Evolutionary conservation across 2,329 filamentous ascomycete species (phyloP).

Genomic region (Alternaria tenuissima): DNA sequence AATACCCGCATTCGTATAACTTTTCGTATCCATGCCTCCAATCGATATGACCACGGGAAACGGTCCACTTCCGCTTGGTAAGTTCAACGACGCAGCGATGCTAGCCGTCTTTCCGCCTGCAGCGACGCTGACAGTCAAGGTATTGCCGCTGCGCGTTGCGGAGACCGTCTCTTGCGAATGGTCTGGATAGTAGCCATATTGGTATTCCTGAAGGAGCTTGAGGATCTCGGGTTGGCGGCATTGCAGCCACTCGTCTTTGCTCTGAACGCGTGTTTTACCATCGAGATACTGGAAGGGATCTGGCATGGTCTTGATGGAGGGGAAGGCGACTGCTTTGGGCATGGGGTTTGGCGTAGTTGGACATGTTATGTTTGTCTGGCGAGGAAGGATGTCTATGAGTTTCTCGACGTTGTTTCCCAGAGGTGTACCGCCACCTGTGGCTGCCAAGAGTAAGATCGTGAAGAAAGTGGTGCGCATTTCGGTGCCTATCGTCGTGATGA

Average conservation of each 20-base stretch:
- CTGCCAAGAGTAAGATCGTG: no score
- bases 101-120: conserved; percentile 55
- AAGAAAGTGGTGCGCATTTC: conserved; percentile 22
- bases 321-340: conserved; percentile 34
- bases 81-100: conserved; percentile 55
- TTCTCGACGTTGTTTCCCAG: conserved; percentile 6
- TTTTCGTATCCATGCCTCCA: conserved; percentile 59
- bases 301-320: conserved; percentile 47
- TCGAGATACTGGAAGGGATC: conserved; percentile 58
- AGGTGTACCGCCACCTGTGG: conserved; percentile 20
- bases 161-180: conserved; percentile 58
- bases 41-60: conserved; percentile 59
- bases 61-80: conserved; percentile 55
- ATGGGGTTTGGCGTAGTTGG: conserved; percentile 37
- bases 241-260: conserved; percentile 58
- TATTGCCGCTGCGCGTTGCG: conserved; percentile 57
- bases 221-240: conserved; percentile 62
- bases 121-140: conserved; percentile 55
- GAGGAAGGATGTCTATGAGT: conserved; percentile 24
- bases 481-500: not conserved
- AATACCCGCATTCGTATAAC: conserved; percentile 58
- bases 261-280: conserved; percentile 54
- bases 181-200: conserved; percentile 62
- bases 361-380: conserved; percentile 36
- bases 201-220: conserved; percentile 60